Evolutionary conservation across 2,329 filamentous ascomycete genomes (phyloP).

Genomic region (Pseudogymnoascus sp.): DNA sequence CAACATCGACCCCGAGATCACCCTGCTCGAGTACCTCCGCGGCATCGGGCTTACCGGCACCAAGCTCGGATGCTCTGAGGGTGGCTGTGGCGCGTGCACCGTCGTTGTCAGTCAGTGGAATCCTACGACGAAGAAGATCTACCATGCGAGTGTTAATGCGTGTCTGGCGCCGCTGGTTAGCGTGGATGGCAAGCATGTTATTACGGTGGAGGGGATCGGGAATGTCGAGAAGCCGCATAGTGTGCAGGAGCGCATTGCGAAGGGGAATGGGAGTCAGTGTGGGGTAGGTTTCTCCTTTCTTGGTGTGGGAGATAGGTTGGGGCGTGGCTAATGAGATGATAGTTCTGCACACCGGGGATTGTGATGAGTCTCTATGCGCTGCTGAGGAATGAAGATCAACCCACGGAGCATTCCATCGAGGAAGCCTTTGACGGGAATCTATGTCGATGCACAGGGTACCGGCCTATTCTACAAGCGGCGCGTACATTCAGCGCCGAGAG

Average conservation of each 20-base stretch:
- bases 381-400: slow-evolving; percentile 72
- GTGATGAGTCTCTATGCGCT: slow-evolving; percentile 97
- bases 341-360: slow-evolving; percentile 92
- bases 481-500: slow-evolving; percentile 66
- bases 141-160: slow-evolving; percentile 94
- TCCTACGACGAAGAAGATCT: slow-evolving; percentile 75
- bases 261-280: slow-evolving; percentile 86
- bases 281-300: slow-evolving; percentile 25
- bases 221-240: slow-evolving; percentile 81
- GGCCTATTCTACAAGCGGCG: slow-evolving; percentile 87
- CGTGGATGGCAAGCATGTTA: slow-evolving; percentile 94
- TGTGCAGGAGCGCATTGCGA: slow-evolving; percentile 82
- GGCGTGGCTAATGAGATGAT: background rate
- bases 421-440: slow-evolving; percentile 96
- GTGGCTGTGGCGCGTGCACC: slow-evolving; percentile 92
- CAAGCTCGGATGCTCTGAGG: slow-evolving; percentile 93
- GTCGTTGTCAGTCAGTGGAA: slow-evolving; percentile 92
- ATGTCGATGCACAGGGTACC: slow-evolving; percentile 90
- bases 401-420: slow-evolving; percentile 76
- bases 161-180: slow-evolving; percentile 89
- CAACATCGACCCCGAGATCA: slow-evolving; percentile 82
- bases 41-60: slow-evolving; percentile 92
- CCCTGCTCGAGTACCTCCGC: slow-evolving; percentile 84
- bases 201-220: slow-evolving; percentile 94
- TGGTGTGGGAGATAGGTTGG: background rate